phyloP scores from a whole-genome alignment of 2,329 filamentous ascomycete species.

The Chrysosporium keratinophilum region DNA sequence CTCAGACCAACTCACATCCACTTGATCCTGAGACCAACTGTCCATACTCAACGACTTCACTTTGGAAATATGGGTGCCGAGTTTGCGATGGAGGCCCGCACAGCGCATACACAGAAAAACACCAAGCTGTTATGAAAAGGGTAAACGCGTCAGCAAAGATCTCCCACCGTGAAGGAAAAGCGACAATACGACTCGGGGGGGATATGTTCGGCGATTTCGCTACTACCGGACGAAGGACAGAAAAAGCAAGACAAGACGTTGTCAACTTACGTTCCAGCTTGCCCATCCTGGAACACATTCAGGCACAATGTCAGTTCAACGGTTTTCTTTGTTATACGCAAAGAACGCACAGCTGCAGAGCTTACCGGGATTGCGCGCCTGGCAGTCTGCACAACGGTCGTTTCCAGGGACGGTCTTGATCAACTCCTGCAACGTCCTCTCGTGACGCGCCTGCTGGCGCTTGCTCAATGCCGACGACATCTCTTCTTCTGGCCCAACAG shows the following conservation, averaged over 20 bases:
- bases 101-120: conserved; percentile 98
- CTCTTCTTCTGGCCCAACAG: not conserved
- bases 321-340: not conserved
- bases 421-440: conserved; percentile 80
- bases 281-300: conserved; percentile 61
- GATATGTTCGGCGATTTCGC: conserved; percentile 7
- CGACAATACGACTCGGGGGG: not conserved
- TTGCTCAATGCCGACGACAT: conserved; percentile 78
- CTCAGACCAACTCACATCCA: conserved; percentile 59
- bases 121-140: conserved; percentile 53
- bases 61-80: conserved; percentile 96
- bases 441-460: conserved; percentile 95
- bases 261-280: conserved; percentile 75
- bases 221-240: not conserved
- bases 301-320: conserved; percentile 11
- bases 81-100: conserved; percentile 85
- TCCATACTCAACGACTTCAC: conserved; percentile 99
- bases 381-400: conserved; percentile 87
- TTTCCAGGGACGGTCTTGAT: conserved; percentile 78
- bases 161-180: not conserved
- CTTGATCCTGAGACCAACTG: conserved; percentile 89
- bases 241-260: conserved; percentile 9
- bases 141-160: conserved; percentile 1
- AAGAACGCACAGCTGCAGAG: not conserved
- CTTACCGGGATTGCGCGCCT: conserved; percentile 80